phyloP scores from a whole-genome alignment of 139 green algal genomes.

The Asterochloris erici region DNA sequence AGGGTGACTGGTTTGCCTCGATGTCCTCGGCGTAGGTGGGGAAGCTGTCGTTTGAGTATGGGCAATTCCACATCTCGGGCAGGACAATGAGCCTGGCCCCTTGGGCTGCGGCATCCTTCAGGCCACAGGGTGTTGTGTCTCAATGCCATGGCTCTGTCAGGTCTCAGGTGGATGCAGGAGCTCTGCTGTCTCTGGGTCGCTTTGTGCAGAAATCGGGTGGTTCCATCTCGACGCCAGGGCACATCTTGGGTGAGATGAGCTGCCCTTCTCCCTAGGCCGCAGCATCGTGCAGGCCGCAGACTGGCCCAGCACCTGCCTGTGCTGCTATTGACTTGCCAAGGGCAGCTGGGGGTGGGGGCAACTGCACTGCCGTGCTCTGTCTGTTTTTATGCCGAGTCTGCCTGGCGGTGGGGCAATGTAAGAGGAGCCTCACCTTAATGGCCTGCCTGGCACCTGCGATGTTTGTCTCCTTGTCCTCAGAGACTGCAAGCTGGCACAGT shows the following conservation, averaged over 20 bases:
- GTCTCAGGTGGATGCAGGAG: background rate
- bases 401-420: background rate
- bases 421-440: slow-evolving; percentile 50
- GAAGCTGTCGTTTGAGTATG: slow-evolving; percentile 95
- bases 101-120: slow-evolving; percentile 51
- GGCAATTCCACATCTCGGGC: slow-evolving; percentile 97
- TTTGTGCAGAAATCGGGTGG: background rate
- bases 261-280: background rate
- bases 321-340: background rate
- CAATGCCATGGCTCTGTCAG: background rate
- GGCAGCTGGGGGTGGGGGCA: background rate
- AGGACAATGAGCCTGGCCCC: slow-evolving; percentile 81
- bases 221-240: background rate
- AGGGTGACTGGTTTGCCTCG: slow-evolving; percentile 48
- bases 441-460: slow-evolving; percentile 57
- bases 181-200: background rate
- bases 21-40: slow-evolving; percentile 91
- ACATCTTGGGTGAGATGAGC: background rate
- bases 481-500: slow-evolving; percentile 86
- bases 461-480: slow-evolving; percentile 83
- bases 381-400: background rate
- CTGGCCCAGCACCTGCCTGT: no score
- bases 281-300: background rate
- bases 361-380: background rate
- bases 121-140: no score